Conservation (phyloP, 768 basidiomycete genomes). For the Boletus rubroflammeus region DNA sequence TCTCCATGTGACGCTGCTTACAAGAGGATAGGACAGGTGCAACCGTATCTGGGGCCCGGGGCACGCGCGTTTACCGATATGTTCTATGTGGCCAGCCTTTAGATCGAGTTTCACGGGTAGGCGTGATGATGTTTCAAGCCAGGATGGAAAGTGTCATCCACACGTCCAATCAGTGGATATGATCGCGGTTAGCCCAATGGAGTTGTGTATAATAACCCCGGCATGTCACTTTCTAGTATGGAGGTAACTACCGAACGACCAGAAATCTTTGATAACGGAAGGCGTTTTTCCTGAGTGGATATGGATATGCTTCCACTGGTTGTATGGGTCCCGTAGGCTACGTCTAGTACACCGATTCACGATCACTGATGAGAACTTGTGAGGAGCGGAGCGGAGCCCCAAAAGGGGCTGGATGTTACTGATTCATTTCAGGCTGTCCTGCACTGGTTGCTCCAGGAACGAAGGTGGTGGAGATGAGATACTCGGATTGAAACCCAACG, state of each 20-base stretch:
- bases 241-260: neutral
- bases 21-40: neutral
- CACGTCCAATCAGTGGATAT: too few species aligned
- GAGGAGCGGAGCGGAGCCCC: constrained; percentile 5
- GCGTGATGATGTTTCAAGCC: neutral
- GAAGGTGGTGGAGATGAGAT: constrained; percentile 1
- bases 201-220: neutral
- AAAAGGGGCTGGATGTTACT: neutral
- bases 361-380: constrained; percentile 6
- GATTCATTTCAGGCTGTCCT: constrained; percentile 5
- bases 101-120: neutral
- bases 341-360: constrained; percentile 10
- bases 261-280: constrained; percentile 3
- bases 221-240: neutral
- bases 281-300: neutral
- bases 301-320: neutral
- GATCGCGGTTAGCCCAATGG: neutral
- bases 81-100: neutral
- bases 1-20: neutral
- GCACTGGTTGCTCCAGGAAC: constrained; percentile 1
- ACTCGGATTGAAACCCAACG: constrained; percentile 16
- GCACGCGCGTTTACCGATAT: neutral
- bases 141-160: neutral
- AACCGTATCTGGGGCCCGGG: neutral
- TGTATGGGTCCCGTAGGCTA: neutral